Evolutionary conservation across 345 rosid species (phyloP).

Genomic region (Euphorbia pulcherrima): DNA sequence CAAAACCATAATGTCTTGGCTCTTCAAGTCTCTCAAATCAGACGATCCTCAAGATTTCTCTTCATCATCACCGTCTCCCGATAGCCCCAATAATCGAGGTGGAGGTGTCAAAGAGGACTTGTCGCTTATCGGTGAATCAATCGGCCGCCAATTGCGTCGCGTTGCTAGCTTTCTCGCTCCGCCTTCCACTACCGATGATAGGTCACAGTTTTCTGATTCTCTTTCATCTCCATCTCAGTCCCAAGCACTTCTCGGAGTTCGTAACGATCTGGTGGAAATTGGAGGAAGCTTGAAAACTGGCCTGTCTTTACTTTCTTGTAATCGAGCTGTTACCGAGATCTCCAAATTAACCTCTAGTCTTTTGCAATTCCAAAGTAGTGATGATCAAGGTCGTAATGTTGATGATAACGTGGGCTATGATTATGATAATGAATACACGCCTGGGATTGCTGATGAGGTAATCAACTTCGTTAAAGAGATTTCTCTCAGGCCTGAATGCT

Average conservation of each 20-base stretch:
- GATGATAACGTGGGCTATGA: conserved; percentile 17
- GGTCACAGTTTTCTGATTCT: conserved; percentile 17
- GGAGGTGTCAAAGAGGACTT: conserved; percentile 38
- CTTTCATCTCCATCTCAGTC: conserved; percentile 14
- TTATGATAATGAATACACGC: conserved; percentile 28
- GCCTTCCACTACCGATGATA: conserved; percentile 17
- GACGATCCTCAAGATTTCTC: conserved; percentile 24
- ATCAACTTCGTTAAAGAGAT: conserved; percentile 52
- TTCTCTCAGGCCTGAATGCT: conserved; percentile 47
- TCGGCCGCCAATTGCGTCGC: conserved; percentile 57
- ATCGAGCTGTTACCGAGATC: conserved; percentile 37
- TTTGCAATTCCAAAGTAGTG: conserved; percentile 33
- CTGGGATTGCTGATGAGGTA: conserved; percentile 54
- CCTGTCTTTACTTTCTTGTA: conserved; percentile 39
- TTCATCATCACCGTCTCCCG: not conserved
- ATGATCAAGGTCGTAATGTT: not conserved
- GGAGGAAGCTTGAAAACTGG: conserved; percentile 59
- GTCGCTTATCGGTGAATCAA: conserved; percentile 35
- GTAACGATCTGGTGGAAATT: conserved; percentile 66
- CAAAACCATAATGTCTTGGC: conserved; percentile 49
- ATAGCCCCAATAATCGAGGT: conserved; percentile 1
- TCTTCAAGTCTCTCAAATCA: conserved; percentile 43
- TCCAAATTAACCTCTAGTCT: conserved; percentile 54
- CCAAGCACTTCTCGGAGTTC: conserved; percentile 45
- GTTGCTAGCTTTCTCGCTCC: conserved; percentile 65